Evolutionary conservation across 2,329 filamentous ascomycete genomes (phyloP).

Genomic region (Ceratocystis eucalypticola): DNA sequence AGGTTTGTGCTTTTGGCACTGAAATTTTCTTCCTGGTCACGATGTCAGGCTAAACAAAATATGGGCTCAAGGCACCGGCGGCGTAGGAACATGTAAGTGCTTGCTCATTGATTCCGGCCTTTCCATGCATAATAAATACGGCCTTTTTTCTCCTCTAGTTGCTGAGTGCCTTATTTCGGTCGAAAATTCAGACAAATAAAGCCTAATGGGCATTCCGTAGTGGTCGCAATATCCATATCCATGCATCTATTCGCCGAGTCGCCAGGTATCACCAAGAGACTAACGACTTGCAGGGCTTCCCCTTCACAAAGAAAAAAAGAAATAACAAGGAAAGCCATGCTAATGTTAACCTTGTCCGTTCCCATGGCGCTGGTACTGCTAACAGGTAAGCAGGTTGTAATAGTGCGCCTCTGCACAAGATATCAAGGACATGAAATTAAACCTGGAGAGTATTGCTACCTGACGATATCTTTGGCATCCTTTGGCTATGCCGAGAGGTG

Average conservation of each 20-base stretch:
- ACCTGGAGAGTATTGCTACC: background rate
- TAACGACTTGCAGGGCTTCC: background rate
- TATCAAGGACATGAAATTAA: background rate
- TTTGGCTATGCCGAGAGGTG: background rate
- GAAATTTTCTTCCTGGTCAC: background rate
- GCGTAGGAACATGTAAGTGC: background rate
- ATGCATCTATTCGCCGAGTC: too few relatives aligned
- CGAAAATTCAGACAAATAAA: too few relatives aligned
- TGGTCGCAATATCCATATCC: too few relatives aligned
- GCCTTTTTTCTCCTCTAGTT: too few relatives aligned
- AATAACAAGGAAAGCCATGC: too few relatives aligned
- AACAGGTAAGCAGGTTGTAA: background rate
- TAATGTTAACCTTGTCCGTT: background rate
- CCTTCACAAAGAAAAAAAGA: background rate
- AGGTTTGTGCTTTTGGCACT: background rate
- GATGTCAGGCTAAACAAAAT: background rate
- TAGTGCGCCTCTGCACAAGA: background rate
- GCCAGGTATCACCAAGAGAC: background rate
- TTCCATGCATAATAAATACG: background rate
- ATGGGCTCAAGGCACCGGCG: background rate
- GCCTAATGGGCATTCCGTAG: too few relatives aligned
- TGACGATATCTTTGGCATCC: background rate
- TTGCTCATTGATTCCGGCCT: background rate
- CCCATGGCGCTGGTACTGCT: background rate
- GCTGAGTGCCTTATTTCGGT: too few relatives aligned